These are phyloP conservation scores for Phytophthora constricta DNA, from an alignment of 352 stramenopile species.

Conservation along the genomic window DNA sequence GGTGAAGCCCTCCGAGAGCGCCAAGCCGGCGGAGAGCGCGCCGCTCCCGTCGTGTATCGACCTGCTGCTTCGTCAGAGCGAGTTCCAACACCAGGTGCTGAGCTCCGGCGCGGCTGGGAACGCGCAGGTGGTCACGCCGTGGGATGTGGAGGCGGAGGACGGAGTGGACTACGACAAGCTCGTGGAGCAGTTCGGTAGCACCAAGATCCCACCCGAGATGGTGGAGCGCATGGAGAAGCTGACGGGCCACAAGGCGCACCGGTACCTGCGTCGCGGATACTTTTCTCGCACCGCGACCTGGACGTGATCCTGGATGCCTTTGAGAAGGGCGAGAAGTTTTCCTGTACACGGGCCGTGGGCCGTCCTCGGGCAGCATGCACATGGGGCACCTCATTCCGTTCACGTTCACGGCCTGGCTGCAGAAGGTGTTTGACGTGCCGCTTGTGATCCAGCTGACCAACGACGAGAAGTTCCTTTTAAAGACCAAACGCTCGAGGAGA, in stretches of 20 bases:
- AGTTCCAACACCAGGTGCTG: conserved; percentile 75
- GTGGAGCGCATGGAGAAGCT: conserved; percentile 96
- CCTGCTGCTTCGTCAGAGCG: conserved; percentile 72
- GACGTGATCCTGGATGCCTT: conserved; percentile 95
- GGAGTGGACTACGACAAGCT: conserved; percentile 99
- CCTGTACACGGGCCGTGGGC: conserved; percentile 99
- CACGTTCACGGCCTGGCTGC: conserved; percentile 99
- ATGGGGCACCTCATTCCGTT: conserved; percentile 99
- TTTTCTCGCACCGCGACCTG: conserved; percentile 99
- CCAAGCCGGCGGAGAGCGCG: conserved; percentile 68
- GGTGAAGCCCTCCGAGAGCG: conserved; percentile 74
- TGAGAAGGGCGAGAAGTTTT: conserved; percentile 98
- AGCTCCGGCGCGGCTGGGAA: conserved; percentile 54
- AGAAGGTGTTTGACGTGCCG: conserved; percentile 98
- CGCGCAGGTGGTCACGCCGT: conserved; percentile 91
- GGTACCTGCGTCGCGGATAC: conserved; percentile 97
- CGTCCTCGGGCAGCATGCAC: conserved; percentile 97
- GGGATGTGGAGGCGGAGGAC: conserved; percentile 94
- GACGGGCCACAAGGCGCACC: conserved; percentile 94
- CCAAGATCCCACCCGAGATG: conserved; percentile 93
- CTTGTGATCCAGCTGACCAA: conserved; percentile 99
- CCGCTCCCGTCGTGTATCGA: conserved; percentile 61
- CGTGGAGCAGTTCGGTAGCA: conserved; percentile 98
- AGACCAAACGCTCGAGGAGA: conserved; percentile 92
- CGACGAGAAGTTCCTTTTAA: conserved; percentile 99